phyloP scores from a whole-genome alignment of 2,329 filamentous ascomycete genomes.

The Eutypella sp. region DNA sequence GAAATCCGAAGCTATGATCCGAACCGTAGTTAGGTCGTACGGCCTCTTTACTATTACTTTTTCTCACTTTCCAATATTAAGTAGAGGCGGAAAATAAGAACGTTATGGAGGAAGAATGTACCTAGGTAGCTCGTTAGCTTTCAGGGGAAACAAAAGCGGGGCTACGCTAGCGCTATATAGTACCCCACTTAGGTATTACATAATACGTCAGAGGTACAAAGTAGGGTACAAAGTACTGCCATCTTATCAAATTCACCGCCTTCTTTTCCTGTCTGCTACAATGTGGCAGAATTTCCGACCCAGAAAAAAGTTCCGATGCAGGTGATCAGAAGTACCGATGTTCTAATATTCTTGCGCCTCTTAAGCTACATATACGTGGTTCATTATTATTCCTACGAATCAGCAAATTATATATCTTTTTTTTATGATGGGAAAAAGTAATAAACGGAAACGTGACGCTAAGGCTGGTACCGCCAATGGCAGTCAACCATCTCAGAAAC shows the following conservation, averaged over 20 bases:
- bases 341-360: neutral
- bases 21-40: no score
- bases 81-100: no score
- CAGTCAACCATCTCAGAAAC: slow-evolving; percentile 31
- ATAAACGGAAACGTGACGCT: slow-evolving; percentile 38
- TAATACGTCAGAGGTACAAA: no score
- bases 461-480: slow-evolving; percentile 23
- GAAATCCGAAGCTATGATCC: no score
- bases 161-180: no score
- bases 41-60: no score
- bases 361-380: neutral
- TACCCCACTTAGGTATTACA: no score
- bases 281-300: neutral
- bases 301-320: neutral
- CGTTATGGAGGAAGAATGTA: no score
- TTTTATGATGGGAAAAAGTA: slow-evolving; percentile 29
- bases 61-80: no score
- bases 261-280: neutral
- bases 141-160: no score
- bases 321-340: neutral
- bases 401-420: neutral
- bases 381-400: neutral
- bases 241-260: neutral
- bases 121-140: no score
- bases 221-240: no score